A percentile compares a stretch with the other conserved stretches of the same genome.
Evolutionary conservation across 495 filamentous ascomycete genomes (phyloP).

Genomic region (Trichocladium antarcticum): DNA sequence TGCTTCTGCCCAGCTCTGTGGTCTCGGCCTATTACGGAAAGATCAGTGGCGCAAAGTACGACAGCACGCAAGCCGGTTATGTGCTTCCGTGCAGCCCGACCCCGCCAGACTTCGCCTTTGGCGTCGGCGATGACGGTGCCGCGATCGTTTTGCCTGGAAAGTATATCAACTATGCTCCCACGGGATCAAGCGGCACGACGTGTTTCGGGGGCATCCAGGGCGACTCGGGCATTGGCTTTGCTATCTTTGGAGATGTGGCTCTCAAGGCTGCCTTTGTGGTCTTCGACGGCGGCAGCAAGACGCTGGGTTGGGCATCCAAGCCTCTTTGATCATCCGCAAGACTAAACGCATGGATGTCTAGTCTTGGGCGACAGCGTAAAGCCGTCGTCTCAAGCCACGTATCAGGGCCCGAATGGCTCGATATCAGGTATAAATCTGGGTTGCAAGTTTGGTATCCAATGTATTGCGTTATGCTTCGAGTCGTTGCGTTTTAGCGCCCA

Average conservation of each 20-base stretch:
- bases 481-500: too few species aligned
- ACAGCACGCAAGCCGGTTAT: conserved; percentile 47
- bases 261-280: conserved; percentile 72
- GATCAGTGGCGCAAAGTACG: conserved; percentile 42
- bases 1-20: conserved; percentile 47
- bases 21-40: conserved; percentile 54
- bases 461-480: too few species aligned
- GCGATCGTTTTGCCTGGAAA: conserved; percentile 44
- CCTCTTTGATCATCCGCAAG: conserved; percentile 9
- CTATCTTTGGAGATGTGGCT: conserved; percentile 68
- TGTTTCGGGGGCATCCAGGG: conserved; percentile 58
- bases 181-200: conserved; percentile 20
- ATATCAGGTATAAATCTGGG: too few species aligned
- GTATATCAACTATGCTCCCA: conserved; percentile 45
- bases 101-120: conserved; percentile 53
- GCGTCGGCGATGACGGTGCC: conserved; percentile 33
- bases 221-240: conserved; percentile 50
- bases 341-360: too few species aligned
- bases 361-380: too few species aligned
- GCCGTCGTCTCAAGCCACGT: too few species aligned
- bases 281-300: conserved; percentile 38
- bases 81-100: conserved; percentile 52
- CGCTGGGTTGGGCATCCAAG: conserved; percentile 49
- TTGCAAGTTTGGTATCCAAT: too few species aligned
- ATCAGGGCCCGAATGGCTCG: too few species aligned